Conservation (phyloP, 345 rosid genomes). For the Gossypium ekmanianum region DNA sequence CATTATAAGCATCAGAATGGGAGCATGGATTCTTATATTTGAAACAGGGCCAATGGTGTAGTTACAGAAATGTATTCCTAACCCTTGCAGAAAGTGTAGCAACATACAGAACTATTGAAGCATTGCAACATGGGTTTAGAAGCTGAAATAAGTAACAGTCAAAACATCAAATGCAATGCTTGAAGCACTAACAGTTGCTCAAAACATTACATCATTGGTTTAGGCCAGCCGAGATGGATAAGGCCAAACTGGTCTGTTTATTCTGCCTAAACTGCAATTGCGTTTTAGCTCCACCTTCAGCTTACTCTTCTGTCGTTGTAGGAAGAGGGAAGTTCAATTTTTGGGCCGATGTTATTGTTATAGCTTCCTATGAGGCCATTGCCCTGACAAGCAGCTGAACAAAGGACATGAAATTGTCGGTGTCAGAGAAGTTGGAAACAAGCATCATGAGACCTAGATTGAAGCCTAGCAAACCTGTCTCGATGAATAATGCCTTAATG, state of each 20-base stretch:
- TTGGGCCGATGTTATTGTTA: neutral
- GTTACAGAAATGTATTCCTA: neutral
- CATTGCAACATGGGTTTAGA: constrained; percentile 4
- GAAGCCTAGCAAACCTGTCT: constrained; percentile 12
- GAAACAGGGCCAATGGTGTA: neutral
- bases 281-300: constrained; percentile 23
- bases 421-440: constrained; percentile 65
- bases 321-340: neutral
- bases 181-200: constrained; percentile 14
- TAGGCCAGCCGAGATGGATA: constrained; percentile 16
- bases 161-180: neutral
- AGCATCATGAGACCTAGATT: constrained; percentile 86
- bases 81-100: neutral
- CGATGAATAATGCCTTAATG: constrained; percentile 40
- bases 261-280: constrained; percentile 45
- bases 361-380: constrained; percentile 50
- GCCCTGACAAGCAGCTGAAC: constrained; percentile 78
- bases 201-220: constrained; percentile 7
- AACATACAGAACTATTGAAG: constrained; percentile 19
- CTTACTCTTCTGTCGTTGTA: neutral
- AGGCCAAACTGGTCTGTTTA: constrained; percentile 45
- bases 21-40: neutral
- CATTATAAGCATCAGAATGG: neutral
- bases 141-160: no score
- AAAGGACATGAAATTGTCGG: constrained; percentile 65